phyloP scores from a whole-genome alignment of 805 yeast genomes.

The Candida xiaguanensis region DNA sequence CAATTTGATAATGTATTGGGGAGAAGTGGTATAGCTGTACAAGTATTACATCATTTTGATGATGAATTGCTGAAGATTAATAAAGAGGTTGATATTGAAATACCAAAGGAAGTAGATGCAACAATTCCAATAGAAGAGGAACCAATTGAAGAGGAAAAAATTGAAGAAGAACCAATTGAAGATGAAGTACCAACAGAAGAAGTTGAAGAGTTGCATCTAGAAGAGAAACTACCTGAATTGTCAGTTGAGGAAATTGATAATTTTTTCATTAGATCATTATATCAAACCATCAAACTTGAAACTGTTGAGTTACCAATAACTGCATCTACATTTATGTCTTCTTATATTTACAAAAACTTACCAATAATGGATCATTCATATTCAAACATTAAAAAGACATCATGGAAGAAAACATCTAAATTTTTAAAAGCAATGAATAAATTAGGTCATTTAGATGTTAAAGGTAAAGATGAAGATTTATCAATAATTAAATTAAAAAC shows the following conservation, averaged over 20 bases:
- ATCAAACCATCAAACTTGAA: slow-evolving; percentile 62
- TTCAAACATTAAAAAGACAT: slow-evolving; percentile 69
- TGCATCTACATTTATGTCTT: slow-evolving; percentile 73
- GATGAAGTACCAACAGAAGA: slow-evolving; percentile 9
- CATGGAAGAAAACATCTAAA: slow-evolving; percentile 88
- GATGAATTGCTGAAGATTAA: slow-evolving; percentile 60
- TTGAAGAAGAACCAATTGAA: slow-evolving; percentile 9
- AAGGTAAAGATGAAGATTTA: slow-evolving; percentile 85
- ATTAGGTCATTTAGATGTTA: slow-evolving; percentile 58
- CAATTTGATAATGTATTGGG: slow-evolving; percentile 50
- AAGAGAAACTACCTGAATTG: slow-evolving; percentile 36
- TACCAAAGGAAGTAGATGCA: slow-evolving; percentile 25
- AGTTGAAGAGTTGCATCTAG: neutral
- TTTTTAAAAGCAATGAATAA: slow-evolving; percentile 86
- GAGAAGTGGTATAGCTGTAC: slow-evolving; percentile 74
- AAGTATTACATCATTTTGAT: slow-evolving; percentile 59
- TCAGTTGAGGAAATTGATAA: slow-evolving; percentile 66
- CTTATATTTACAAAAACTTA: slow-evolving; percentile 64
- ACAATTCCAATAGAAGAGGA: slow-evolving; percentile 34
- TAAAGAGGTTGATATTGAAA: slow-evolving; percentile 37
- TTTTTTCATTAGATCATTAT: slow-evolving; percentile 65
- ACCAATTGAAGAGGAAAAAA: slow-evolving; percentile 6
- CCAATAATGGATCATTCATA: slow-evolving; percentile 56
- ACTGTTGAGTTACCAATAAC: slow-evolving; percentile 60
- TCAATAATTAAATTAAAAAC: slow-evolving; percentile 51